phyloP scores from a whole-genome alignment of 352 stramenopile genomes.

The Phytophthora sp. region DNA sequence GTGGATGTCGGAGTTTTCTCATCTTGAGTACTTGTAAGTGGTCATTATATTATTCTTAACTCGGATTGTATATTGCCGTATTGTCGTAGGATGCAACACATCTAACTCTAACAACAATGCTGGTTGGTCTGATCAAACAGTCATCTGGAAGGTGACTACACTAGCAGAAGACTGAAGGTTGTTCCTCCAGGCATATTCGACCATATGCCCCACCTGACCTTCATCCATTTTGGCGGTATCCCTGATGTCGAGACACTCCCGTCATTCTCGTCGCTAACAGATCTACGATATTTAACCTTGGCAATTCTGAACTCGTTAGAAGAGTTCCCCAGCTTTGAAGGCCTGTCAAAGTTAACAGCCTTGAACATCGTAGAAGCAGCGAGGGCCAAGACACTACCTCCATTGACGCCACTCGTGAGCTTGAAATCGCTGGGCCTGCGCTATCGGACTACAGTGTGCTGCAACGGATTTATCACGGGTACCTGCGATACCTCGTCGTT shows the following conservation, averaged over 20 bases:
- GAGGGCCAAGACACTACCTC: conserved; percentile 22
- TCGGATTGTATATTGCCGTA: too few species aligned
- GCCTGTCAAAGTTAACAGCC: conserved; percentile 15
- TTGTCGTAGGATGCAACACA: too few species aligned
- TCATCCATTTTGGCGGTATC: conserved; percentile 48
- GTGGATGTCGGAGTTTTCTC: conserved; percentile 33
- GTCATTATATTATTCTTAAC: too few species aligned
- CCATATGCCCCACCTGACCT: conserved; percentile 41
- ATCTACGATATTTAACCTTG: conserved; percentile 46
- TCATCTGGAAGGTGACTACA: conserved; percentile 48
- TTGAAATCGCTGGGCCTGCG: conserved; percentile 26
- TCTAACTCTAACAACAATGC: background rate
- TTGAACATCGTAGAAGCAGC: conserved; percentile 35
- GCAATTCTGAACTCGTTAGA: conserved; percentile 21
- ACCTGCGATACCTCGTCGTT: conserved; percentile 28
- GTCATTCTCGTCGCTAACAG: conserved; percentile 35
- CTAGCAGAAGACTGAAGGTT: conserved; percentile 25
- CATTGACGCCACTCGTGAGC: conserved; percentile 13
- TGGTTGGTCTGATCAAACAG: conserved; percentile 2
- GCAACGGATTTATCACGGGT: conserved; percentile 37
- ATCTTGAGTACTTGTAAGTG: conserved; percentile 48
- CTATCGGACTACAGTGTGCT: conserved; percentile 35
- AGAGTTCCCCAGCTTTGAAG: conserved; percentile 36
- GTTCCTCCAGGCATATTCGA: conserved; percentile 39
- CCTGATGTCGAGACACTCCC: conserved; percentile 34